Percentiles rank a stretch among this genome's conserved stretches.
These are phyloP conservation scores for Furcasterigmium furcatum DNA, from an alignment of 2,329 filamentous ascomycete genomes.

Conservation along the genomic window DNA sequence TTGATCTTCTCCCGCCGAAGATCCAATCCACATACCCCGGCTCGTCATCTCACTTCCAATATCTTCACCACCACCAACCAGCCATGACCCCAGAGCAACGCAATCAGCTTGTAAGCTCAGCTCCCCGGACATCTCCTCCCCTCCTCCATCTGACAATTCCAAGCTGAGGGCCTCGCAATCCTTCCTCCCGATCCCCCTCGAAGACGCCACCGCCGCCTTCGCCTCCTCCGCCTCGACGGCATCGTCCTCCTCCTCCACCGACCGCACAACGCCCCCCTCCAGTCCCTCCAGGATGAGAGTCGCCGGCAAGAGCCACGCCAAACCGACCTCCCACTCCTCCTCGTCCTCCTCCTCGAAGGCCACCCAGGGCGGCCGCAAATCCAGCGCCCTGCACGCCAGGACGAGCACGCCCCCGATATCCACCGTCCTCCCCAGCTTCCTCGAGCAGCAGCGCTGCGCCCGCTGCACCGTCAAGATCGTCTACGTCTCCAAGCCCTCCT, in stretches of 20 bases:
- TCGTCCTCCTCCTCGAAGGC: neutral
- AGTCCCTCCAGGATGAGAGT: neutral
- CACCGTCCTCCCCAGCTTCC: conserved; percentile 10
- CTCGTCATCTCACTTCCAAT: too few species aligned
- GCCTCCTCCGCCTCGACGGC: neutral
- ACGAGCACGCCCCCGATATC: conserved; percentile 10
- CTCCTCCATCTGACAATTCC: neutral
- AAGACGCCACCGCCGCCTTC: neutral
- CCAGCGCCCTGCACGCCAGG: conserved; percentile 8
- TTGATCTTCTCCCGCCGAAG: too few species aligned
- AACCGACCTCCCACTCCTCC: neutral
- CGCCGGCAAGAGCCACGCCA: neutral
- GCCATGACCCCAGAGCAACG: neutral
- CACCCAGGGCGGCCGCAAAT: neutral
- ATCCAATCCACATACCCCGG: too few species aligned
- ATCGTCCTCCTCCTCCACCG: neutral
- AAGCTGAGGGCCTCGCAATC: neutral
- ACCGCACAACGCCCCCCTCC: neutral
- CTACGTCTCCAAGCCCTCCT: conserved; percentile 5
- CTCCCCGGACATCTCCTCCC: neutral
- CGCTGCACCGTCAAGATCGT: conserved; percentile 13
- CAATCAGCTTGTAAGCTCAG: neutral
- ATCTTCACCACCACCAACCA: too few species aligned
- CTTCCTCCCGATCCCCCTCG: neutral
- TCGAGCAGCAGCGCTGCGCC: conserved; percentile 8